Evolutionary conservation across 441 rosid species (phyloP), one percentile per base, ranked within the genome.

Genomic region (Syzygium syzygioides): DNA sequence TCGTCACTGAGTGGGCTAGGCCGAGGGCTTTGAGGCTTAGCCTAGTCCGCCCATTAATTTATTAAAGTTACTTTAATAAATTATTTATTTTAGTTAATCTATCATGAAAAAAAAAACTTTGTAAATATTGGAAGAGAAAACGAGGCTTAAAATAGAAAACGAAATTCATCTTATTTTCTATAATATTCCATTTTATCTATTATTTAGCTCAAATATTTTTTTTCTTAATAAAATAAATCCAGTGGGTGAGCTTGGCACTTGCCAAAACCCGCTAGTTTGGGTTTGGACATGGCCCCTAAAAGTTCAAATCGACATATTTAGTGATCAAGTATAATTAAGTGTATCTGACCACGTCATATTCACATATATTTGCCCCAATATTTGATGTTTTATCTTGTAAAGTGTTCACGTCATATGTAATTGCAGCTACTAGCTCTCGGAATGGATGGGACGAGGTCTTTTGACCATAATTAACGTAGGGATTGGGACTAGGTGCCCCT

Each of bases 191-290:
- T 62, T 62, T 14, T 14, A n/a, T n/a, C 34, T 62, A n/a, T 1
- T 62, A 14, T 62, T 28, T 15, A 14, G 34, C 71, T n/a, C 9
- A 3, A 45, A 45, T 6, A 20, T 2, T 66, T 66, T 30, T 14
- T 66, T 66, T 8, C 23, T 3, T 30, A 15, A 1, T 6, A 4
- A 15, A 15, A 1, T 0, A 1, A n/a, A 7, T 64, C 5, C 2
- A 0, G 4, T n/a, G 37, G 20, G 71, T 5, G 71, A 62, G 71
- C 20, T 15, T 1, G 37, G 32, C 10, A 62, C 71, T n/a, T 30
- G 20, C 9, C 71, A 62, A 62, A 62, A n/a, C 37, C 17, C 2
- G 9, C 19, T 5, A 5, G 2, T 1, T 14, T n/a, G 71, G 71
- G 3, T 14, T 62, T 64, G 23, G 1, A 32, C 23, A 66, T 30